phyloP scores from a whole-genome alignment of 257 asterid genomes.

The Marsdenia floribunda region DNA sequence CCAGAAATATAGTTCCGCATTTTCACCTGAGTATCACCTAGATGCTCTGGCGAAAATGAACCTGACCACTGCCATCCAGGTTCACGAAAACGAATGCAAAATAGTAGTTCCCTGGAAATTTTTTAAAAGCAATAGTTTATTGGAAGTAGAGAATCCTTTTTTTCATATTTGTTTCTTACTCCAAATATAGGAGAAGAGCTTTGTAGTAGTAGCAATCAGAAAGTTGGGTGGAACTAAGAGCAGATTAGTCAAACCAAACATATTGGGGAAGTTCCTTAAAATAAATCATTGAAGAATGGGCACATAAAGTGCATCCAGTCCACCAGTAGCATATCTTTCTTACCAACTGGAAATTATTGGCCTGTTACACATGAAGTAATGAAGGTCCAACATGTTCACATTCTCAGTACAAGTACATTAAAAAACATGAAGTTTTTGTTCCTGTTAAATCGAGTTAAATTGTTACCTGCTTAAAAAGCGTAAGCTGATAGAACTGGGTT shows the following conservation, averaged over 20 bases:
- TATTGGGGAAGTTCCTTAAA: background rate
- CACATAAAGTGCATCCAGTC: background rate
- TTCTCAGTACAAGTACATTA: background rate
- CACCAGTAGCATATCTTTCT: background rate
- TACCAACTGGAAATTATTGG: background rate
- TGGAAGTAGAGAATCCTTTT: background rate
- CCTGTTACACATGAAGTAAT: background rate
- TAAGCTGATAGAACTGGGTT: no score
- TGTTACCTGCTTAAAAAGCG: no score
- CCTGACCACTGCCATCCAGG: slow-evolving; percentile 99
- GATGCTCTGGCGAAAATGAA: slow-evolving; percentile 84
- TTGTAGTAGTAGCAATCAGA: background rate
- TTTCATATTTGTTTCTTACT: background rate
- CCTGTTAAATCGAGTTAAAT: no score
- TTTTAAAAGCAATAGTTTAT: slow-evolving; percentile 11
- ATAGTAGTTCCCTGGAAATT: slow-evolving; percentile 66
- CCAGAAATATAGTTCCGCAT: slow-evolving; percentile 71
- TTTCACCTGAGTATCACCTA: slow-evolving; percentile 94
- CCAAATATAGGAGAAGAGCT: background rate
- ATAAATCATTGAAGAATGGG: background rate
- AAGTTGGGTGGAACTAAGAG: background rate
- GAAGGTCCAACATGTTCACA: background rate
- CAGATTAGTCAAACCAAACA: background rate
- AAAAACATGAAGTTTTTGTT: background rate
- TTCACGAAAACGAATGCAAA: slow-evolving; percentile 72